These are phyloP conservation scores for Camellia oleifera DNA, from an alignment of 179 eudicot species.

Conservation along the genomic window DNA sequence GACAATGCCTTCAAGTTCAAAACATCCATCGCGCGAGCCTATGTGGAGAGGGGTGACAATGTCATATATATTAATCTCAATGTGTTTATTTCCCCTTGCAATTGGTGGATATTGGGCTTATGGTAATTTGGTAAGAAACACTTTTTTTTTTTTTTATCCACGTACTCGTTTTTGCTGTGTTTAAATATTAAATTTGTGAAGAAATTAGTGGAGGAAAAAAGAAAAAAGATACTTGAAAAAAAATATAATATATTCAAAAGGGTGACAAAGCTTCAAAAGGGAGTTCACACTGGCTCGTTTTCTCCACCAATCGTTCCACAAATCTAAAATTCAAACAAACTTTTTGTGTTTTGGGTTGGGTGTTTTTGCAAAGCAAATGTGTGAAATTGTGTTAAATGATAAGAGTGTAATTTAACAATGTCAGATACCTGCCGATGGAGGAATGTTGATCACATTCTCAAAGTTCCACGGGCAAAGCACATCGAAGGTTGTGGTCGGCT, in stretches of 20 bases:
- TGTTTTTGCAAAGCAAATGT: not conserved
- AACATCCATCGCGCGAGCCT: conserved; percentile 26
- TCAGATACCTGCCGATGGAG: conserved; percentile 21
- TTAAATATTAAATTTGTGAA: no score
- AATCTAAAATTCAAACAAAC: no score
- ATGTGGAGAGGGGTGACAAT: conserved; percentile 52
- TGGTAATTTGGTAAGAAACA: conserved; percentile 31
- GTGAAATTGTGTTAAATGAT: not conserved
- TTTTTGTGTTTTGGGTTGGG: no score
- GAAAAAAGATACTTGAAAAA: no score
- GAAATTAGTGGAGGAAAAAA: no score
- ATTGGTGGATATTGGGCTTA: conserved; percentile 50
- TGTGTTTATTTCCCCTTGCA: conserved; percentile 45
- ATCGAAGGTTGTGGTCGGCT: conserved; percentile 20
- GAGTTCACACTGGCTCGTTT: no score
- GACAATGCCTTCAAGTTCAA: conserved; percentile 37
- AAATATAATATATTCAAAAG: no score
- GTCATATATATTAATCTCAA: conserved; percentile 29
- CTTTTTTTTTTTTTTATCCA: not conserved
- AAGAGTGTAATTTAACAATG: not conserved
- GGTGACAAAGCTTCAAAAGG: no score
- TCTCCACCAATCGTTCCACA: no score
- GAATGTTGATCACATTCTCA: conserved; percentile 20
- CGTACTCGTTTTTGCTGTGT: no score
- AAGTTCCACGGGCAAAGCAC: conserved; percentile 11